Base-by-base conservation (phyloP, 768 basidiomycete species). In the Lactifluus piperatus region DNA sequence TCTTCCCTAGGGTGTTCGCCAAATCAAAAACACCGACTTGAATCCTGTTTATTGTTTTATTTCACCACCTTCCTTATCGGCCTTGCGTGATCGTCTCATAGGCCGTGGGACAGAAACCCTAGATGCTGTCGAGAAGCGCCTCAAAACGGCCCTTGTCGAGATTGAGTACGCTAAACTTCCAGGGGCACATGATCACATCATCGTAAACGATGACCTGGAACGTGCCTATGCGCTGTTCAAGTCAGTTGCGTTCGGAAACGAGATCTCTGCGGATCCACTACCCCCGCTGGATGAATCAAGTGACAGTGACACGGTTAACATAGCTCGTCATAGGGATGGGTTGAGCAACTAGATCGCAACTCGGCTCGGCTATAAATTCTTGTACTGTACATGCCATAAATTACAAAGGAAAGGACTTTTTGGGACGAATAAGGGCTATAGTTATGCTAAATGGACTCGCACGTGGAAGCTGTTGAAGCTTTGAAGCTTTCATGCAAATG, bases 41-140 rank as follows among this genome's bases (percentile, higher is more conserved):
- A 80, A 90, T 68, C 90, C 94, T 16, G 79, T 97, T 62, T 97
- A 86, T 71, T 79, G 94, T 63, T 98, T 98, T 74, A 82, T 98
- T 70, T 85, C 91, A 0, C 95, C 95, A 0, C 95, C 95, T 0
- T 82, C 85, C 14, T 74, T 95, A 71, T 36, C 78, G n/a, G 75
- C 74, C 10, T 83, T 98, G 37, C 81, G 84, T 26, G 62, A 72
- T 4, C 86, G 95, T 45, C 78, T 98, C 5, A 77, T 78, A 26
- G 77, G 82, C 0, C 85, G 94, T 4, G 94, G 91, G 0, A 97
- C 94, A 11, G 94, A 97, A 70, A 78, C 82, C 13, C 84, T 86
- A 20, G 79, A 78, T 0, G 81, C 86, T 9, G 77, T 94, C 14
- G 75, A 82, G 59, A 85, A 84, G 62, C 83, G 95, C 3, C 80